Base-by-base conservation (phyloP, 345 rosid genomes). In the Ceriops decandra region DNA sequence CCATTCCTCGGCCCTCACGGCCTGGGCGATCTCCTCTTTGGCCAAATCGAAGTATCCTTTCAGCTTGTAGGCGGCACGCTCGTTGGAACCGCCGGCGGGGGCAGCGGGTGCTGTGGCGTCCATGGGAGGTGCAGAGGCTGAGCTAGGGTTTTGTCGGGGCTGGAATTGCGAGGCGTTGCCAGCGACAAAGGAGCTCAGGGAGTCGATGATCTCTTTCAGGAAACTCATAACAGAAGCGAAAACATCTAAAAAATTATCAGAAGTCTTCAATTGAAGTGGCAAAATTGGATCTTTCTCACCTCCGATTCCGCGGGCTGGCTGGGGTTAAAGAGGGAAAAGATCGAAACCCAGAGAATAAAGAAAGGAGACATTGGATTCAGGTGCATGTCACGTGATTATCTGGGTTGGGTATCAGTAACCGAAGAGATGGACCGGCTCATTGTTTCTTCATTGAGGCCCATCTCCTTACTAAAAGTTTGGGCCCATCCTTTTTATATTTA, bases 1-100 rank as follows among this genome's bases (percentile, higher is more conserved):
- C 92, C 97, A 89, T 64, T 93, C 98, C 78, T 93, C 98, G n/a
- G 93, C 86, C 61, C 91, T 80, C 20, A 93, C 90, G 9, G 91
- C 97, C 65, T 87, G 89, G 22, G 81, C 88, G 57, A 91, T 93
- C 80, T 89, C 96, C 66, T 75, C 88, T 73, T 84, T 93, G 42
- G 95, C 97, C 60, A 93, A 86, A 78, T 93, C 96, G 70, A 78
- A 81, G 83, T 86, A 93, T 10, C 97, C 97, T 78, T 91, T 93
- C 59, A 93, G 82, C 87, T 93, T 93, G 73, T 88, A 91, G 20
- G 97, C 98, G 16, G 76, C 66, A 38, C 97, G 88, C 81, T 93
- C 98, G 74, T 91, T 93, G 9, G 87, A 7, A 49, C 82, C 77
- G 22, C 79, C 36, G 60, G 64, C 60, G 36, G 85, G 90, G 21